A percentile compares a stretch with the other conserved stretches of the same genome.
Conservation (phyloP, 768 basidiomycete species). For the Coprinopsis marcescibilis region DNA sequence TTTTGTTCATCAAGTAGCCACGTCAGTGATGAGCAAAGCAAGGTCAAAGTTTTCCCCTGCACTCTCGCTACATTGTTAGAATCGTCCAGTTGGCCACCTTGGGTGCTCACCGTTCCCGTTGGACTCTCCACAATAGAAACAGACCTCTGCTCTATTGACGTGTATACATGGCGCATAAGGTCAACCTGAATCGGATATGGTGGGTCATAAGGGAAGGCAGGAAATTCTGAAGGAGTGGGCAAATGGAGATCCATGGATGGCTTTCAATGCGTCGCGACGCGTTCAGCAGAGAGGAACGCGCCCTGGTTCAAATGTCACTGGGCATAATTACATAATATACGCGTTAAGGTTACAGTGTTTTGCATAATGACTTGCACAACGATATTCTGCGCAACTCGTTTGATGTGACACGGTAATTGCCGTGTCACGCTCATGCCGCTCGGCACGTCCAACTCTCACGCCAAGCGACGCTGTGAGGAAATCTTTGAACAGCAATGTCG, state of each 20-base stretch:
- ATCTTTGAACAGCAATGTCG: too few species aligned
- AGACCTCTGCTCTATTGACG: slow-evolving; percentile 64
- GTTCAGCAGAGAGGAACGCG: too few species aligned
- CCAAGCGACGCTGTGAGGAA: too few species aligned
- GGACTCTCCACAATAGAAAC: slow-evolving; percentile 86
- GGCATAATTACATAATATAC: too few species aligned
- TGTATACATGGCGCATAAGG: slow-evolving; percentile 85
- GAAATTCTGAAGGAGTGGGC: slow-evolving; percentile 61
- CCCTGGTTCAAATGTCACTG: too few species aligned
- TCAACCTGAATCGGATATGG: slow-evolving; percentile 83
- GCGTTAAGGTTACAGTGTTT: too few species aligned
- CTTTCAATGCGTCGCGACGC: background rate
- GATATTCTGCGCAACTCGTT: too few species aligned
- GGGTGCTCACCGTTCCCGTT: slow-evolving; percentile 79
- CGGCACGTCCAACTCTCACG: too few species aligned
- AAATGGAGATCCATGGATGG: slow-evolving; percentile 34
- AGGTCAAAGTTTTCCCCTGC: slow-evolving; percentile 83
- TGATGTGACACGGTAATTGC: too few species aligned
- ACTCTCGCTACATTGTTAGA: background rate
- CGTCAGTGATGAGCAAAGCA: slow-evolving; percentile 69
- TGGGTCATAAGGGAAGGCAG: slow-evolving; percentile 76
- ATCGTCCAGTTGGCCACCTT: background rate
- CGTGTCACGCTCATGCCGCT: too few species aligned
- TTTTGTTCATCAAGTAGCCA: slow-evolving; percentile 71
- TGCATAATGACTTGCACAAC: too few species aligned